Percentiles rank a stretch among this genome's conserved stretches.
Conservation (phyloP, 2,329 filamentous ascomycete genomes). For the Cytospora paraplurivora region DNA sequence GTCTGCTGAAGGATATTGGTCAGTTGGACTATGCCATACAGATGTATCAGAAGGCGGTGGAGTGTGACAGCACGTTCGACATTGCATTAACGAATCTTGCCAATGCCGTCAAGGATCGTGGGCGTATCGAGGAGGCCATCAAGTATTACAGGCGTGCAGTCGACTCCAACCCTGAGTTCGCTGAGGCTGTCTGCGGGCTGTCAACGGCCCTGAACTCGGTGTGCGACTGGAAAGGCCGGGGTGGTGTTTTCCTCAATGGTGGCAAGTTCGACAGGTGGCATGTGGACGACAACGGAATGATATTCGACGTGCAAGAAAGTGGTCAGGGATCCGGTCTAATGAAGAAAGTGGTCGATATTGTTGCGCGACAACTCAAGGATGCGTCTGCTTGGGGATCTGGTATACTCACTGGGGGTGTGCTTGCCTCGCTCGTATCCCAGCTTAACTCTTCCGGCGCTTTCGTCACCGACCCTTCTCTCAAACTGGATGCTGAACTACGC, state of each 20-base stretch:
- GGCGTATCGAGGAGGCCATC: conserved; percentile 89
- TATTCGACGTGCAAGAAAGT: conserved; percentile 69
- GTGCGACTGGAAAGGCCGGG: conserved; percentile 89
- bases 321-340: conserved; percentile 76
- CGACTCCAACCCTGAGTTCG: conserved; percentile 88
- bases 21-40: conserved; percentile 88
- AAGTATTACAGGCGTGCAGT: conserved; percentile 89
- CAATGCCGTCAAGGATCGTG: conserved; percentile 97
- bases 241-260: conserved; percentile 75
- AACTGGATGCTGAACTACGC: conserved; percentile 46
- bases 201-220: conserved; percentile 96
- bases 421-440: conserved; percentile 54
- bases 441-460: conserved; percentile 45
- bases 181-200: conserved; percentile 93
- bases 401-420: conserved; percentile 58
- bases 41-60: conserved; percentile 96
- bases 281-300: conserved; percentile 80
- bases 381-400: conserved; percentile 85
- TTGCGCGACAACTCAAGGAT: conserved; percentile 82
- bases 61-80: conserved; percentile 91
- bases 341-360: conserved; percentile 86
- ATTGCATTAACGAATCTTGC: conserved; percentile 95
- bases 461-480: conserved; percentile 38
- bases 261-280: conserved; percentile 89
- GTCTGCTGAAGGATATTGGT: conserved; percentile 92